Percentiles rank a stretch among this genome's conserved stretches.
phyloP scores from a whole-genome alignment of 495 filamentous ascomycete genomes.

The Monascus purpureus region DNA sequence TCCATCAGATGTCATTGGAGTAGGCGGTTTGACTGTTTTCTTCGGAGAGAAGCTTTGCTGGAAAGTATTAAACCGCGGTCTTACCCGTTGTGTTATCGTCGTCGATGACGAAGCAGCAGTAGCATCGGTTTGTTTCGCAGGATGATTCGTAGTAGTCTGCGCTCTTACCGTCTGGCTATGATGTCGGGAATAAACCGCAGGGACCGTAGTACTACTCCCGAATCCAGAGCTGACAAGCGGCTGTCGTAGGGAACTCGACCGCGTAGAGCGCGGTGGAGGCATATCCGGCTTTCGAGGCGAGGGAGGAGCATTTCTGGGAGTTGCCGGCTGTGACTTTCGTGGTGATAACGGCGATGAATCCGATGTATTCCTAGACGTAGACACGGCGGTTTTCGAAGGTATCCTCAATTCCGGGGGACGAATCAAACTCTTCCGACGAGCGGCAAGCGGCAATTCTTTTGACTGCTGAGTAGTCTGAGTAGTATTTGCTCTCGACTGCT shows the following conservation, averaged over 20 bases:
- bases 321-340: constrained; percentile 10
- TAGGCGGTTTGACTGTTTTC: constrained; percentile 47
- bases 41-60: constrained; percentile 59
- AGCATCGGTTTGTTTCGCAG: constrained; percentile 2
- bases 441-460: too few species aligned
- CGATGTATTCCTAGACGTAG: constrained; percentile 8
- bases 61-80: constrained; percentile 47
- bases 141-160: constrained; percentile 7
- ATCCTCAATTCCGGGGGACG: constrained; percentile 15
- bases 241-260: constrained; percentile 31
- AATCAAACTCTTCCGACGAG: constrained; percentile 23
- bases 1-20: constrained; percentile 15
- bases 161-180: constrained; percentile 21
- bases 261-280: constrained; percentile 18
- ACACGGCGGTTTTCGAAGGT: constrained; percentile 4
- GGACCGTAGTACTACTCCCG: constrained; percentile 2
- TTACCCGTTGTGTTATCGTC: constrained; percentile 18
- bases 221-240: constrained; percentile 10
- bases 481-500: too few species aligned
- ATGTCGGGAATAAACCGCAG: constrained; percentile 16
- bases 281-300: constrained; percentile 27
- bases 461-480: too few species aligned
- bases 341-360: constrained; percentile 19
- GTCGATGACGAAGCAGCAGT: constrained; percentile 6
- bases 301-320: constrained; percentile 7